Conservation (phyloP, 106 monocot species). For the Hemerocallis citrina region DNA sequence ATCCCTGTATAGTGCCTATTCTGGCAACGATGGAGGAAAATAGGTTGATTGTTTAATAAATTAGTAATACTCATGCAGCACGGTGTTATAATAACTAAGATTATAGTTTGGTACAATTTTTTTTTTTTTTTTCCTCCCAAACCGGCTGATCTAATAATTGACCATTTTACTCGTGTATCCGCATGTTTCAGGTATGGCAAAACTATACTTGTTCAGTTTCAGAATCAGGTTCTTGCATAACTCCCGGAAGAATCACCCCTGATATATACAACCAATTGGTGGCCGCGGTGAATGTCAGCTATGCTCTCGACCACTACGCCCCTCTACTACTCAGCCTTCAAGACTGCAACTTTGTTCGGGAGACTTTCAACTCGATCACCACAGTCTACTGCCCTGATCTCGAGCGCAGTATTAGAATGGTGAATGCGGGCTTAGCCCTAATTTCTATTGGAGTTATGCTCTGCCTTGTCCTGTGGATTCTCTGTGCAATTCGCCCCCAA, state of each 20-base stretch:
- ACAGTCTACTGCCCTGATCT: conserved; percentile 29
- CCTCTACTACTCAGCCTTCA: conserved; percentile 33
- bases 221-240: conserved; percentile 32
- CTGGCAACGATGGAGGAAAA: too few species aligned
- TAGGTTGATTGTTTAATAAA: too few species aligned
- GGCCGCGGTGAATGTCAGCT: conserved; percentile 32
- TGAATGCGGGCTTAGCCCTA: conserved; percentile 31
- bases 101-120: too few species aligned
- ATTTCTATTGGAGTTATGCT: conserved; percentile 38
- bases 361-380: conserved; percentile 37
- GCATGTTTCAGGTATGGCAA: conserved; percentile 51
- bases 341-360: conserved; percentile 43
- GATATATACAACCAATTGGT: conserved; percentile 42
- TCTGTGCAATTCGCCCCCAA: conserved; percentile 52
- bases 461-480: conserved; percentile 47
- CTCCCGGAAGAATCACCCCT: conserved; percentile 41
- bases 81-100: too few species aligned
- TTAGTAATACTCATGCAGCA: too few species aligned
- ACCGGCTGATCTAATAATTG: background rate
- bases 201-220: conserved; percentile 48
- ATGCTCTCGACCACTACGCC: conserved; percentile 36
- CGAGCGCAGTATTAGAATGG: conserved; percentile 18
- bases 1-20: too few species aligned
- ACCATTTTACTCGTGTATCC: background rate
- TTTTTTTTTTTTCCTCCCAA: background rate